Base-by-base conservation (phyloP, 345 rosid species). In the Excoecaria agallocha region DNA sequence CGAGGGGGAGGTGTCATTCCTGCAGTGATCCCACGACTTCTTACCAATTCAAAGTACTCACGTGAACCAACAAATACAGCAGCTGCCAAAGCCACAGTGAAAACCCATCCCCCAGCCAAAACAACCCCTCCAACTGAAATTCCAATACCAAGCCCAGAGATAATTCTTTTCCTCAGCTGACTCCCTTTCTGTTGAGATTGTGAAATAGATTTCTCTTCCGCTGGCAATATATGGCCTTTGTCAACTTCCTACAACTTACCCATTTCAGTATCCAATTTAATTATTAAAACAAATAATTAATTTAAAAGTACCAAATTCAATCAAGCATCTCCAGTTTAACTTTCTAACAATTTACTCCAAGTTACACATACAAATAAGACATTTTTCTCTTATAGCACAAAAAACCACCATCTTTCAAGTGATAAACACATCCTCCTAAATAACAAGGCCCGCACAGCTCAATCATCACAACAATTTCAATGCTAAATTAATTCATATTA, bases 1-100 rank as follows among this genome's bases (percentile, higher is more conserved):
- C 90, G 90, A 54, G 98, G 98, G 68, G 97, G 97, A 66, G 98
- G 97, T 0, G 97, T 92, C 98, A 94, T 94, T 82, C 97, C 97
- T 12, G 77, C 88, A 46, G 97, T 79, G 16, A 94, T 92, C 76
- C 95, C 97, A 60, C 82, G 87, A 78, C 95, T 94, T 66, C 95
- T 82, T 66, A 94, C 95, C 76, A 92, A 79, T 78, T 91, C 93
- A 76, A 94, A 92, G 81, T 92, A 94, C 77, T 94, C 97, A 0
- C 91, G 89, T 17, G 97, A 81, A 63, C 91, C 95, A 8, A 86
- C 83, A 41, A 94, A 94, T 49, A 92, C 95, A 73, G 87, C 87
- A 65, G 85, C 87, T 0, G 93, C 87, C 75, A 92, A 37, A 25
- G 83, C 89, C 71, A 82, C 55, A 0, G 98, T 87, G 74, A 92